Evolutionary conservation across 2,329 filamentous ascomycete species (phyloP).

Genomic region (Mollisiaceae sp.): DNA sequence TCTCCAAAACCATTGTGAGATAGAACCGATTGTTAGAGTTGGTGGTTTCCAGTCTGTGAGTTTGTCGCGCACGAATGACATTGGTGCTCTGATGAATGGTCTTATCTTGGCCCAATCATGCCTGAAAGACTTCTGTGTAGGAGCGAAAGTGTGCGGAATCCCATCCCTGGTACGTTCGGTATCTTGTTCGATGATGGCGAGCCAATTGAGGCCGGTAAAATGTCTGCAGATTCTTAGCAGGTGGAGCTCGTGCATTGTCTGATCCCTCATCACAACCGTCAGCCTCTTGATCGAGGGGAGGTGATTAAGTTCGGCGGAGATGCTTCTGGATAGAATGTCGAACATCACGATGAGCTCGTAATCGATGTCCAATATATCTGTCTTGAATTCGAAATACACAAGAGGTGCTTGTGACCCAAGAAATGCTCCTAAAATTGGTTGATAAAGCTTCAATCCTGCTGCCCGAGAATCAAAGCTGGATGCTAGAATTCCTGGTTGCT

Average conservation of each 20-base stretch:
- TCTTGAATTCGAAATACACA: constrained; percentile 11
- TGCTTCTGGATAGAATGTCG: background rate
- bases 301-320: background rate
- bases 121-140: background rate
- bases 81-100: constrained; percentile 1
- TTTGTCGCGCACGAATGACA: background rate
- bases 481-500: background rate
- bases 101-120: constrained; percentile 2
- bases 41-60: constrained; percentile 16
- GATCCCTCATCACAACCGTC: background rate
- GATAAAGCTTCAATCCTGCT: constrained; percentile 6
- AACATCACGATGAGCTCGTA: constrained; percentile 1
- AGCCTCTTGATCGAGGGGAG: constrained; percentile 6
- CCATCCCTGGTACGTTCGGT: background rate
- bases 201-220: background rate
- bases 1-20: background rate
- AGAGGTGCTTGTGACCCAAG: background rate
- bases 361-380: constrained; percentile 13
- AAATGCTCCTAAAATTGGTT: background rate
- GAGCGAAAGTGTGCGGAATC: background rate
- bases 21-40: constrained; percentile 7
- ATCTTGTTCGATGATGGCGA: constrained; percentile 1
- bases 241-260: background rate
- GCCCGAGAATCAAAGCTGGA: constrained; percentile 7
- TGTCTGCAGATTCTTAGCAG: constrained; percentile 6